These are phyloP conservation scores for Solanum hybrid DNA, from an alignment of 305 asterid species.

Conservation along the genomic window DNA sequence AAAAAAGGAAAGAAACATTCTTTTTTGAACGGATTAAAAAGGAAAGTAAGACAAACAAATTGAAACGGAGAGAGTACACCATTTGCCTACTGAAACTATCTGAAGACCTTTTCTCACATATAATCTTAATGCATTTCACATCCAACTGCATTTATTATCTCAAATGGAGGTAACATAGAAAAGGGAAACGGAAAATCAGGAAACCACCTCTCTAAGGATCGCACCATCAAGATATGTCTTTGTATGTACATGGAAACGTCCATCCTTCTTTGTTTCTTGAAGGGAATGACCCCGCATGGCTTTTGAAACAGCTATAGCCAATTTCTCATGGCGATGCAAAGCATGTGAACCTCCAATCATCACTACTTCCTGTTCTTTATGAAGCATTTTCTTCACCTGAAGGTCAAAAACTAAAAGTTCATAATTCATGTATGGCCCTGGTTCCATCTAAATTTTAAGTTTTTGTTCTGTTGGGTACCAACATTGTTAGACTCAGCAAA, in stretches of 20 bases:
- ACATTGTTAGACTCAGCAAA: neutral
- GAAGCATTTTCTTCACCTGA: conserved; percentile 90
- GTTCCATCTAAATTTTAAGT: neutral
- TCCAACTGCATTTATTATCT: neutral
- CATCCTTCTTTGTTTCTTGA: conserved; percentile 97
- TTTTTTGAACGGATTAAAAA: neutral
- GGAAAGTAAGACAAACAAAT: neutral
- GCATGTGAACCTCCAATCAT: conserved; percentile 83
- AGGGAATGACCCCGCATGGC: conserved; percentile 95
- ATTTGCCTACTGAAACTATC: neutral
- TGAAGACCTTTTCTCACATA: neutral
- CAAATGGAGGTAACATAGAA: neutral
- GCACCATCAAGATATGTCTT: conserved; percentile 96
- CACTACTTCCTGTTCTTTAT: conserved; percentile 80
- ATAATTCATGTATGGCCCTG: neutral
- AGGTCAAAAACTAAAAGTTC: neutral
- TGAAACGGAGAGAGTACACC: neutral
- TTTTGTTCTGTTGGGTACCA: neutral
- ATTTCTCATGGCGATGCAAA: conserved; percentile 84
- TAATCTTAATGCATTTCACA: neutral
- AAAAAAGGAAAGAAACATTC: neutral
- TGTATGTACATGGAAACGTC: conserved; percentile 94
- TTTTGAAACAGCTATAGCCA: conserved; percentile 94
- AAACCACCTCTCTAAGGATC: conserved; percentile 77
- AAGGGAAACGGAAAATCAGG: neutral